Percentiles rank a stretch among this genome's conserved stretches.
Evolutionary conservation across 805 yeast genomes (phyloP).

Genomic region (Hanseniaspora mollemarum): DNA sequence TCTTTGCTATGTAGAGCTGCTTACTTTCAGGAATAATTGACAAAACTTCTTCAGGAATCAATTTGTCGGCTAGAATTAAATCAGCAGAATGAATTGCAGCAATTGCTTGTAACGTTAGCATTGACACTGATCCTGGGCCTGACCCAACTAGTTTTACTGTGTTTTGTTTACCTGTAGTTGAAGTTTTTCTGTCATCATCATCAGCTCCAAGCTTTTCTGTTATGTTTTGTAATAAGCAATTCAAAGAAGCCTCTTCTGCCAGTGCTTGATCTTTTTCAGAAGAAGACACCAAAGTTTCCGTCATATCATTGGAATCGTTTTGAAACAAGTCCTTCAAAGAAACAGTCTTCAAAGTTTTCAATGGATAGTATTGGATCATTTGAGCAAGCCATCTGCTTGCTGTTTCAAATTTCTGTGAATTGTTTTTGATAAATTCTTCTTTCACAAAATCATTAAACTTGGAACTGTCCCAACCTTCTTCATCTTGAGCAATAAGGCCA

Average conservation of each 20-base stretch:
- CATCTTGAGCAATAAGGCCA: constrained; percentile 41
- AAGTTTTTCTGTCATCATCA: constrained; percentile 1
- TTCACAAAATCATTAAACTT: constrained; percentile 51
- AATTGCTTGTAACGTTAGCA: constrained; percentile 75
- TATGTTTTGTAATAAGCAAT: not conserved
- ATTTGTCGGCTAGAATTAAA: constrained; percentile 73
- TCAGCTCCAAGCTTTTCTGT: not conserved
- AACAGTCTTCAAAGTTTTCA: constrained; percentile 48
- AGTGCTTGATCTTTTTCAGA: not conserved
- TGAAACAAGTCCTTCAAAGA: constrained; percentile 35
- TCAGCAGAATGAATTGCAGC: constrained; percentile 74
- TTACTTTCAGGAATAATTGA: constrained; percentile 70
- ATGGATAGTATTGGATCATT: constrained; percentile 81
- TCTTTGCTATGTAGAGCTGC: constrained; percentile 72
- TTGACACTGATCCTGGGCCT: constrained; percentile 82
- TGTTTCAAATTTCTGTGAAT: constrained; percentile 46
- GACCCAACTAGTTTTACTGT: constrained; percentile 73
- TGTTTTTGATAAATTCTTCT: constrained; percentile 37
- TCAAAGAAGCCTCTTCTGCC: constrained; percentile 1
- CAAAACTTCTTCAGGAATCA: constrained; percentile 80
- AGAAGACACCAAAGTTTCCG: constrained; percentile 2
- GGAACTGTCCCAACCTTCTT: constrained; percentile 53
- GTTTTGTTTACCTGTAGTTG: constrained; percentile 25
- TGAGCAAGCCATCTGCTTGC: constrained; percentile 73
- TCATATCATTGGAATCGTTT: constrained; percentile 16